These are phyloP conservation scores for Jaapia argillacea DNA, from an alignment of 768 basidiomycete species.

Conservation along the genomic window DNA sequence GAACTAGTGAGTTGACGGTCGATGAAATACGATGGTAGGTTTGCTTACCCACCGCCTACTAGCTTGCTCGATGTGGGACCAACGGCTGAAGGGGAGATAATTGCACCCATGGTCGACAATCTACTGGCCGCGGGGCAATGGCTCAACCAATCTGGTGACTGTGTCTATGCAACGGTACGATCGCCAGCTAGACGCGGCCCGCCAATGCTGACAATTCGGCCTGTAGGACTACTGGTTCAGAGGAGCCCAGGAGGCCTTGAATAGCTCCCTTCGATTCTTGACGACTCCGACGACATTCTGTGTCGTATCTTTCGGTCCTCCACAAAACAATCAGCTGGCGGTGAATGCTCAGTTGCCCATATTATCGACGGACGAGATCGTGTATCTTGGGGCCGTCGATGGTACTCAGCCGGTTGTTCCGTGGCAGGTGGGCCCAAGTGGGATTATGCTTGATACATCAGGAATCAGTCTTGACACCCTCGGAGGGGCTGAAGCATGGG, in stretches of 20 bases:
- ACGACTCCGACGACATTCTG: slow-evolving; percentile 43
- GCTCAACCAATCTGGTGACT: slow-evolving; percentile 39
- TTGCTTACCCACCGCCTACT: background rate
- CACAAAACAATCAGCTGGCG: slow-evolving; percentile 21
- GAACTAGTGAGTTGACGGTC: slow-evolving; percentile 23
- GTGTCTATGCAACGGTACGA: slow-evolving; percentile 44
- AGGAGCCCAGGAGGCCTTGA: slow-evolving; percentile 25
- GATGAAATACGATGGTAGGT: background rate
- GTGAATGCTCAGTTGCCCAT: slow-evolving; percentile 33
- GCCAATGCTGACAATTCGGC: too few species aligned
- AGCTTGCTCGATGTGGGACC: slow-evolving; percentile 47
- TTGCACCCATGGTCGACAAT: slow-evolving; percentile 34
- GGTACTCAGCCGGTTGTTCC: slow-evolving; percentile 10
- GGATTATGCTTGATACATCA: slow-evolving; percentile 13
- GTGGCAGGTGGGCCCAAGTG: slow-evolving; percentile 20
- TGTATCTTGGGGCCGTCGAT: slow-evolving; percentile 25
- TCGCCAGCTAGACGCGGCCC: slow-evolving; percentile 2
- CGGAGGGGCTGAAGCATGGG: slow-evolving; percentile 23
- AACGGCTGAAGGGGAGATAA: slow-evolving; percentile 43
- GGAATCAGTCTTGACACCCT: slow-evolving; percentile 9
- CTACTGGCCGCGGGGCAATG: slow-evolving; percentile 41
- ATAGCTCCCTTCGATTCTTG: slow-evolving; percentile 30
- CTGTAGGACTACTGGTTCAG: slow-evolving; percentile 38
- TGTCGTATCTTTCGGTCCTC: slow-evolving; percentile 32
- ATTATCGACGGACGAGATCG: slow-evolving; percentile 29